These are phyloP conservation scores for Eucalyptus pauciflora DNA, from an alignment of 345 rosid species.

Conservation along the genomic window DNA sequence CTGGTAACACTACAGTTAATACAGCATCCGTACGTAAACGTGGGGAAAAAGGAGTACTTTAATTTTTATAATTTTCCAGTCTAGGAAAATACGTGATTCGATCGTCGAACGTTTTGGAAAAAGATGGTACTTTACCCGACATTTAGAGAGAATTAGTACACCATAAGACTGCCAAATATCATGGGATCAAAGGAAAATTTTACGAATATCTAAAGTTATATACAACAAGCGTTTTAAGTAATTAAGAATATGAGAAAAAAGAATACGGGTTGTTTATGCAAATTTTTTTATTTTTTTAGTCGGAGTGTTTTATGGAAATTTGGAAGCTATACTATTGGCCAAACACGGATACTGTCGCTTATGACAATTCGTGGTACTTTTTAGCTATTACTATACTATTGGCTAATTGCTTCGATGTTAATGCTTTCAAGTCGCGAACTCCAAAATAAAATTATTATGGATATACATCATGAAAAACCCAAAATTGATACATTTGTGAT, in stretches of 20 bases:
- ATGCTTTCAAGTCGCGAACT: rapidly evolving
- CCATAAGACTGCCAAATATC: no score
- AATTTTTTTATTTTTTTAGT: no score
- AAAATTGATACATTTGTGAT: no score
- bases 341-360: no score
- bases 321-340: no score
- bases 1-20: neutral
- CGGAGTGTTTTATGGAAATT: no score
- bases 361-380: neutral
- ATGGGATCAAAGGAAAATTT: neutral
- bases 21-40: no score
- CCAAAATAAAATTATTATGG: neutral
- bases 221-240: neutral
- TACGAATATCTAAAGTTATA: no score
- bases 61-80: neutral
- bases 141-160: no score
- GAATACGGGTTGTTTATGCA: neutral
- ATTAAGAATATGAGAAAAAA: neutral
- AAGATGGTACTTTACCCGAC: no score
- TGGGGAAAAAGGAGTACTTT: neutral
- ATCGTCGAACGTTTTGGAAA: neutral
- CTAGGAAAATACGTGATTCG: neutral
- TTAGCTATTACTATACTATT: neutral
- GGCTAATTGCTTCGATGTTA: neutral
- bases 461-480: rapidly evolving